A percentile compares a stretch with the other conserved stretches of the same genome.
Conservation (phyloP, 1,139 yeast species). For the Suhomyces ambrosiae region DNA sequence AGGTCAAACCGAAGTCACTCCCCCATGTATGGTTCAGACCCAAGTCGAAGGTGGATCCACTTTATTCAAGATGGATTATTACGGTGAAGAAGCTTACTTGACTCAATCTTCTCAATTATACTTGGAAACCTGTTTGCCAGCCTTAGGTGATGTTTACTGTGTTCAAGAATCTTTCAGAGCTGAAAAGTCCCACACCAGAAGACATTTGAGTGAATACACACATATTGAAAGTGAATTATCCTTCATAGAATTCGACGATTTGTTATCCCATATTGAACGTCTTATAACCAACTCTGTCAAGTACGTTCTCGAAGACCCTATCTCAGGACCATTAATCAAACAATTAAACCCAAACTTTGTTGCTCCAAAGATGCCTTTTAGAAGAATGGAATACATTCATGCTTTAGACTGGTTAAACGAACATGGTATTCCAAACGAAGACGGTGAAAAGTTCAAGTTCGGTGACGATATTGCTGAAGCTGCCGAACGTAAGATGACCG, state of each 20-base stretch:
- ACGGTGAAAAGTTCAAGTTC: constrained; percentile 85
- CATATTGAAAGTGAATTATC: constrained; percentile 95
- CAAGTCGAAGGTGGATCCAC: constrained; percentile 99
- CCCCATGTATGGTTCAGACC: constrained; percentile 99
- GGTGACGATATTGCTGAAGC: constrained; percentile 99
- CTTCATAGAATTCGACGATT: constrained; percentile 82
- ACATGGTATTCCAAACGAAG: constrained; percentile 91
- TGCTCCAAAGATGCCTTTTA: constrained; percentile 83
- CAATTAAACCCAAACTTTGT: constrained; percentile 90
- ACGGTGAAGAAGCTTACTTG: constrained; percentile 94
- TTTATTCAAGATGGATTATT: constrained; percentile 87
- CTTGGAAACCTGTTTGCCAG: constrained; percentile 93
- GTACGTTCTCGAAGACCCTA: constrained; percentile 83
- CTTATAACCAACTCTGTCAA: constrained; percentile 70
- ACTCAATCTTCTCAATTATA: constrained; percentile 98
- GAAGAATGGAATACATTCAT: constrained; percentile 85
- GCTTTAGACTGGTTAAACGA: constrained; percentile 97
- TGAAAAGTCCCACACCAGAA: constrained; percentile 97
- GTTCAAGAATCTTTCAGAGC: constrained; percentile 99
- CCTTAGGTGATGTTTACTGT: constrained; percentile 96
- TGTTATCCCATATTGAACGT: constrained; percentile 81
- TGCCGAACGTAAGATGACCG: constrained; percentile 98
- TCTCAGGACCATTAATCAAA: constrained; percentile 84
- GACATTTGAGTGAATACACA: constrained; percentile 96
- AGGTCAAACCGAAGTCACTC: constrained; percentile 86